Conservation (phyloP, 192 early-diverging fungal species). For the Dimargaris verticillata region DNA sequence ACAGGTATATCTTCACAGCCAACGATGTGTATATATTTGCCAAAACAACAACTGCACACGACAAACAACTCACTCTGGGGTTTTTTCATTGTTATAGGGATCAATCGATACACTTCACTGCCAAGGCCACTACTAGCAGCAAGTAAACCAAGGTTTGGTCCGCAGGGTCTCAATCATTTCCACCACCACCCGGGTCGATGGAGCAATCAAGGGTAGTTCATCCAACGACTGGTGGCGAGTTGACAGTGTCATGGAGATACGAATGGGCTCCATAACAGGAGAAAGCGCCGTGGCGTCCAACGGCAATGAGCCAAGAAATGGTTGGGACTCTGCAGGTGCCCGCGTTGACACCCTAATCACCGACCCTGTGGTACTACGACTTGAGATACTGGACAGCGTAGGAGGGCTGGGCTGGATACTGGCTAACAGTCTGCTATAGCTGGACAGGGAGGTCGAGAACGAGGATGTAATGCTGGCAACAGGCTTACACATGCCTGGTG, state of each 20-base stretch:
- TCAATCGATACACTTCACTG: too few relatives aligned
- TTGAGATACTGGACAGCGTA: background rate
- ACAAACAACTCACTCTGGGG: too few relatives aligned
- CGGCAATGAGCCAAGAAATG: background rate
- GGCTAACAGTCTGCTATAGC: too few relatives aligned
- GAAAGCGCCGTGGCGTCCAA: background rate
- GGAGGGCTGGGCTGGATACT: too few relatives aligned
- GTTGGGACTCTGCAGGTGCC: background rate
- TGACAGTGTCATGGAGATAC: background rate
- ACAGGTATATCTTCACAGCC: too few relatives aligned
- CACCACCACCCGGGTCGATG: conserved; percentile 1
- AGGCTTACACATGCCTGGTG: too few relatives aligned
- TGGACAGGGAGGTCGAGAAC: too few relatives aligned
- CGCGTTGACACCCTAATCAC: background rate
- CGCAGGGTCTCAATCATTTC: background rate
- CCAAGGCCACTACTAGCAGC: background rate
- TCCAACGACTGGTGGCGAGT: background rate
- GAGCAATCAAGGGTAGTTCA: background rate
- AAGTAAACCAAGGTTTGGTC: background rate
- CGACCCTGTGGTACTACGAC: background rate
- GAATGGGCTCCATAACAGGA: background rate
- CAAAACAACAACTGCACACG: too few relatives aligned
- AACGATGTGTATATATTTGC: too few relatives aligned
- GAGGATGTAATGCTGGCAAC: too few relatives aligned
- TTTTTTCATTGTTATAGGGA: too few relatives aligned